Percentiles rank a stretch among this genome's conserved stretches.
phyloP scores from a whole-genome alignment of 148 eudicot species.

The Vaccinium vitisidaea region DNA sequence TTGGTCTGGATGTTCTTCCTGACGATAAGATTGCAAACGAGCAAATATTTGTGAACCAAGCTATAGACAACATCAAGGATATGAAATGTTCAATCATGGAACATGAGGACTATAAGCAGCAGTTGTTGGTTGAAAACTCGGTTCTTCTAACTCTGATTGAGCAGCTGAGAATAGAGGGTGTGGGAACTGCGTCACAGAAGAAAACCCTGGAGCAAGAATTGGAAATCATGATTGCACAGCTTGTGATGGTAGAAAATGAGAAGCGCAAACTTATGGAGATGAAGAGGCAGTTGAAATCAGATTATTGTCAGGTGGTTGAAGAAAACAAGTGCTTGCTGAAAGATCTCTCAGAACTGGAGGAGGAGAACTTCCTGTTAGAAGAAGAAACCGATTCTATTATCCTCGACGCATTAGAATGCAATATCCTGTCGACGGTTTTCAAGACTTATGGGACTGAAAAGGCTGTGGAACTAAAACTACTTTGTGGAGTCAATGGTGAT shows the following conservation, averaged over 20 bases:
- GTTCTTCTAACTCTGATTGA: constrained; percentile 56
- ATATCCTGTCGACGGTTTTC: constrained; percentile 42
- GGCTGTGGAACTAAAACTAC: constrained; percentile 37
- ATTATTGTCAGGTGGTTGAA: constrained; percentile 32
- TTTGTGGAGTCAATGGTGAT: constrained; percentile 39
- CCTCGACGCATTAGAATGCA: constrained; percentile 38
- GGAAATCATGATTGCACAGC: constrained; percentile 34
- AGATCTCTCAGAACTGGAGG: constrained; percentile 36
- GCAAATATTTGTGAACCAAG: constrained; percentile 41
- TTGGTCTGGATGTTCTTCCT: constrained; percentile 23
- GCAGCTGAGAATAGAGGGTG: constrained; percentile 55
- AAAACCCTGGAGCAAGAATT: constrained; percentile 45
- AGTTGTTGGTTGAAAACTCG: constrained; percentile 61
- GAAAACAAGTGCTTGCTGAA: constrained; percentile 39
- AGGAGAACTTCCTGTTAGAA: constrained; percentile 43
- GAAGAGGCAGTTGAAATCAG: constrained; percentile 46
- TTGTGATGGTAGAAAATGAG: constrained; percentile 47
- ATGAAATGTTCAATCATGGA: constrained; percentile 44
- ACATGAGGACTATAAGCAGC: constrained; percentile 60
- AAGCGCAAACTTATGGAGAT: constrained; percentile 44
- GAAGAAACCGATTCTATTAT: constrained; percentile 44
- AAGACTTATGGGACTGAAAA: constrained; percentile 52
- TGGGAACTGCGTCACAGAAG: constrained; percentile 49
- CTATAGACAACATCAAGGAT: constrained; percentile 45
- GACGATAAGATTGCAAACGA: constrained; percentile 47